Evolutionary conservation across 2,329 filamentous ascomycete species (phyloP).

Genomic region (Cryphonectria carpinicola): DNA sequence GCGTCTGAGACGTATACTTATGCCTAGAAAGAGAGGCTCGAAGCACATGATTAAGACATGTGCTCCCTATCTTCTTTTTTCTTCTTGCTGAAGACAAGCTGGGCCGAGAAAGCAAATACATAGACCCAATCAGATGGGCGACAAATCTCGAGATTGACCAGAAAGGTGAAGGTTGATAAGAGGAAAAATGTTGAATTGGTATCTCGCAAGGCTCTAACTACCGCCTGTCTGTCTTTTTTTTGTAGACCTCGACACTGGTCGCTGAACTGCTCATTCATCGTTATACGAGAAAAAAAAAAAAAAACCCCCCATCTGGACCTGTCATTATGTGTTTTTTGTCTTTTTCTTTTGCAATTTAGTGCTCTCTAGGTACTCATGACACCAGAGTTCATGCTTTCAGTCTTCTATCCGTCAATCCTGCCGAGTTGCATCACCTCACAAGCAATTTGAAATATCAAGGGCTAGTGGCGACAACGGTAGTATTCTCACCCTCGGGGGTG

Average conservation of each 20-base stretch:
- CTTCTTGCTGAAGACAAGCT: not conserved
- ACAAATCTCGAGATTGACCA: not conserved
- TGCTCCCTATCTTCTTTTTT: not conserved
- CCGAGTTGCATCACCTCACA: not conserved
- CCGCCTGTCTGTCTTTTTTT: conserved; percentile 1
- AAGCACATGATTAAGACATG: not conserved
- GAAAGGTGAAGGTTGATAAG: not conserved
- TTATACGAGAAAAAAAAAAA: not conserved
- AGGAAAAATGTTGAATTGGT: conserved; percentile 11
- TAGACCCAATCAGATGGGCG: not conserved
- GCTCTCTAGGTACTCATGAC: not conserved
- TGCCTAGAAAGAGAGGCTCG: not conserved
- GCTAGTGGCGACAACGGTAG: conserved; percentile 11
- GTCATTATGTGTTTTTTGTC: not conserved
- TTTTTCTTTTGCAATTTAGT: not conserved
- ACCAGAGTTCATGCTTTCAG: not conserved
- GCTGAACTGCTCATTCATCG: not conserved
- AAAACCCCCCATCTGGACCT: not conserved
- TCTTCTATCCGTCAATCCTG: not conserved
- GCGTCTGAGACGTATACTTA: not conserved
- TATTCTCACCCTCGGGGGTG: not conserved
- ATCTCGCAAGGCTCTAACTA: conserved; percentile 14
- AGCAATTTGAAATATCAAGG: conserved; percentile 3
- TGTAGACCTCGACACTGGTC: not conserved
- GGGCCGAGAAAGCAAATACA: not conserved